Conservation (phyloP, 371 early-diverging fungal genomes). For the Mucor plumbeus region DNA sequence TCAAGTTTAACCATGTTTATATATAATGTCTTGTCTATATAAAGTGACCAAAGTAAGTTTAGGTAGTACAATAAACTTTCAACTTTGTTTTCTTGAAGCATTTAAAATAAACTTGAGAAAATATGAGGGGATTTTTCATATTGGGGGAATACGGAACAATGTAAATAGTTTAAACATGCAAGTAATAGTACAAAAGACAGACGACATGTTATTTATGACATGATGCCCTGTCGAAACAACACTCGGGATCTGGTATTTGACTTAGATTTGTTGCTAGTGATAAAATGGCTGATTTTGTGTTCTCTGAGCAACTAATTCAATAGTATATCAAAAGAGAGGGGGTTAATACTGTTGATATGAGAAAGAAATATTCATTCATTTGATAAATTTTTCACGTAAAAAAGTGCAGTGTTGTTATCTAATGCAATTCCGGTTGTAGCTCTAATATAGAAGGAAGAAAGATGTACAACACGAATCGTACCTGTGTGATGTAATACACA, state of each 20-base stretch:
- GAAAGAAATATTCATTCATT: too few species aligned
- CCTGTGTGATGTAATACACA: conserved; percentile 22
- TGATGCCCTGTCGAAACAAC: neutral
- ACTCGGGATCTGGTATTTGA: neutral
- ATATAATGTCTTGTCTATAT: neutral
- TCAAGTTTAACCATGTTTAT: neutral
- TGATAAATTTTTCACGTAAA: too few species aligned
- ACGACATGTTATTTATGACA: neutral
- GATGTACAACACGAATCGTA: neutral
- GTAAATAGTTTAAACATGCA: neutral
- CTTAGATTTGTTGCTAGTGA: neutral
- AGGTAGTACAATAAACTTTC: neutral
- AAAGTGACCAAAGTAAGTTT: neutral
- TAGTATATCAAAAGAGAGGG: too few species aligned
- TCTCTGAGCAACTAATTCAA: too few species aligned
- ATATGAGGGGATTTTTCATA: neutral
- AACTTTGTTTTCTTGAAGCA: neutral
- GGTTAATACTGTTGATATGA: too few species aligned
- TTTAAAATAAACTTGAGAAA: neutral
- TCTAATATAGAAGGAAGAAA: conserved; percentile 1
- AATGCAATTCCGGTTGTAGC: conserved; percentile 2
- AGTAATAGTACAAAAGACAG: too few species aligned
- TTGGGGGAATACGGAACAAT: neutral
- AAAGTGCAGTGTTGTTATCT: neutral
- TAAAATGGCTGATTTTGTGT: neutral